A percentile compares a stretch with the other conserved stretches of the same genome.
phyloP scores from a whole-genome alignment of 2,329 filamentous ascomycete genomes.

The Gaeumannomyces tritici region DNA sequence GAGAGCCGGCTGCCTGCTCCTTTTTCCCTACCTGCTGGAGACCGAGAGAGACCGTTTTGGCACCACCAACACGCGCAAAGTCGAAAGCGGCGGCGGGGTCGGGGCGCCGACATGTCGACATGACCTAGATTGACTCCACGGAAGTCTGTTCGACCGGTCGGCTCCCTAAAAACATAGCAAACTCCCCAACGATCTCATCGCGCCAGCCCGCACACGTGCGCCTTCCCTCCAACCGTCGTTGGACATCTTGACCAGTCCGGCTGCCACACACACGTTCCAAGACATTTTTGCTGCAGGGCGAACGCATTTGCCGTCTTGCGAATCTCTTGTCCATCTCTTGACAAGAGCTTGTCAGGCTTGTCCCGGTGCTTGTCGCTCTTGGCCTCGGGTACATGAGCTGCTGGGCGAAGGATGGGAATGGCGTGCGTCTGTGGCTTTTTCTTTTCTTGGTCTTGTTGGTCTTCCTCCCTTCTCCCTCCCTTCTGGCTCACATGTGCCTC shows the following conservation, averaged over 20 bases:
- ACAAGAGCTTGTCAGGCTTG: background rate
- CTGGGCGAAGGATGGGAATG: too few relatives aligned
- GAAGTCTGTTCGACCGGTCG: too few relatives aligned
- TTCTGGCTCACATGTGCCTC: too few relatives aligned
- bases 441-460: too few relatives aligned
- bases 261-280: background rate
- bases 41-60: too few relatives aligned
- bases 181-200: background rate
- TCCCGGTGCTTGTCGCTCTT: background rate
- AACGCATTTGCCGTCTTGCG: background rate
- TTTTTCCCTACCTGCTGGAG: too few relatives aligned
- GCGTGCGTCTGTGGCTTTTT: too few relatives aligned
- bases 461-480: too few relatives aligned
- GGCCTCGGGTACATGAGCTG: too few relatives aligned
- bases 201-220: background rate
- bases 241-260: background rate
- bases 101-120: background rate
- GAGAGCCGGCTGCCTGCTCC: background rate
- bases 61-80: background rate
- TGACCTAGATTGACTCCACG: background rate
- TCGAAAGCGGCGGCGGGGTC: background rate
- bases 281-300: background rate
- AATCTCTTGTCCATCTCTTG: conserved; percentile 3
- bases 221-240: background rate
- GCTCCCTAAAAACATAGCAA: background rate